Base-by-base conservation (phyloP, 345 rosid species). In the Gossypium stocksii region DNA sequence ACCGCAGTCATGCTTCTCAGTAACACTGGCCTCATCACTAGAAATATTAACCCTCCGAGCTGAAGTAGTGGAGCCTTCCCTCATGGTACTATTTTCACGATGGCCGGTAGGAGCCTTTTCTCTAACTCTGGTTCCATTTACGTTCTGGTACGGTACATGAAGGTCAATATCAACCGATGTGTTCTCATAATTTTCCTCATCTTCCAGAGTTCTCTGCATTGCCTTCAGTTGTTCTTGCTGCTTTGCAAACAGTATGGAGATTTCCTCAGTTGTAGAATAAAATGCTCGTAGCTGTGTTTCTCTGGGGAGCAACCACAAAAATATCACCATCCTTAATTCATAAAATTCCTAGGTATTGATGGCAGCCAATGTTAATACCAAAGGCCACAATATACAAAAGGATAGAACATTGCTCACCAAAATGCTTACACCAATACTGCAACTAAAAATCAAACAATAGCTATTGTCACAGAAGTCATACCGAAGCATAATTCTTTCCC, bases 401-500 rank as follows among this genome's bases (percentile, higher is more conserved):
- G 22, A 58, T 64, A 49, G 34, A 64, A 53, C n/a, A 51, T 38
- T 57, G 45, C 43, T 44, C 51, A 64, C 23, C 49, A 38, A 16
- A 58, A 64, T 52, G 41, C 61, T 41, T 13, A 46, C 49, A 27
- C 13, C 58, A 62, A 34, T 49, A 49, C 22, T 49, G 72, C 59
- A 69, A 51, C 59, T 66, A 66, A 71, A 23, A 23, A 58, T 78
- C 58, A 54, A 70, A 54, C 19, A 64, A 27, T 12, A 74, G 34
- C 64, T 19, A 54, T 8, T 25, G 75, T 27, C 22, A 49, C 60
- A 41, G 22, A 74, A 22, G 54, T 72, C 91, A 81, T 86, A 93
- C 99, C 99, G 86, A 73, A 93, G 96, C 99, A 95, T 95, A 66
- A 93, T 90, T 85, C 94, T 95, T 89, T 95, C 99, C 83, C 97